Evolutionary conservation across 176 grass and related monocot species (phyloP), one percentile per base, ranked within the genome.

Genomic region (Oryza longistaminata): DNA sequence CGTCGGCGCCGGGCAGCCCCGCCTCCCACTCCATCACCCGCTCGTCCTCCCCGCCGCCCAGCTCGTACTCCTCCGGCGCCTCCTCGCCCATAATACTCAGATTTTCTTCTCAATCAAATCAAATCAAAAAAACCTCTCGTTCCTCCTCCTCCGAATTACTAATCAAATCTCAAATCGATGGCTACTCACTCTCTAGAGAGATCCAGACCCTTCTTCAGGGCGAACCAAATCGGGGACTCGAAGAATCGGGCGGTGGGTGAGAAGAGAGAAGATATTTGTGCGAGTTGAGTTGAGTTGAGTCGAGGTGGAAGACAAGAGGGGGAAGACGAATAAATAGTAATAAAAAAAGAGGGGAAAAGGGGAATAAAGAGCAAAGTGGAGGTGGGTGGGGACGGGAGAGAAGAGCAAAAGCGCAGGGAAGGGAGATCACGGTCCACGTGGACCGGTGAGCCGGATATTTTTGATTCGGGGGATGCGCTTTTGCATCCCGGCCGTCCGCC

Each of bases 21-120:
- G 85, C 13, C 81, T 95, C 91, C 96, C 96, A 99, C 73, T 99
- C 96, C 78, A 73, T 34, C 22, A 95, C 91, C 53, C 70, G 17
- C 9, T 77, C 91, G 1, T 71, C 71, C 9, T 88, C 90, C 1
- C 80, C 52, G 0, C 34, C 82, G 2, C 45, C 80, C 19, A 70
- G 49, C 3, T 79, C 77, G 66, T 83, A 80, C 29, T 80, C 61
- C 5, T 81, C 79, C 53, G 53, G 53, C 8, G 81, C 81, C 73
- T 88, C 92, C 53, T 91, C 85, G 21, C 88, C 95, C 81, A 94
- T 31, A 31, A 31, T 31, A 31, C 29, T 31, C 29, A 2, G 29
- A 31, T 31, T 31, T 31, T 31, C 29, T 31, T 31, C 21, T 35
- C 55, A 64, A 48, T 3, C 26, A 46, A 50, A 50, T 0, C 42